Percentiles rank a stretch among this genome's conserved stretches.
phyloP scores from a whole-genome alignment of 768 basidiomycete genomes.

The Russula emetica region DNA sequence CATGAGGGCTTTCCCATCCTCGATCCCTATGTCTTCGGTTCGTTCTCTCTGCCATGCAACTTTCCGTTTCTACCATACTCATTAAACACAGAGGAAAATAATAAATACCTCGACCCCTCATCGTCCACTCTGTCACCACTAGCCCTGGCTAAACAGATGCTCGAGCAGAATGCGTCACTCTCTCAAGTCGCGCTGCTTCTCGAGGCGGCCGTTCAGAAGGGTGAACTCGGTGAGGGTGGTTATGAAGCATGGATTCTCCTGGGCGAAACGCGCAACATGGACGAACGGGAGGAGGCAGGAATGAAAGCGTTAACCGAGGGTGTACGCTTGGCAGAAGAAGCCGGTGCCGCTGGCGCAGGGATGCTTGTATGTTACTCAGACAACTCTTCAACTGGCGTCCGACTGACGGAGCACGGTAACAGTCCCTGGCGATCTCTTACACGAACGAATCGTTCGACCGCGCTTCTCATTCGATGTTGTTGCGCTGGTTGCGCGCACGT shows the following conservation, averaged over 20 bases:
- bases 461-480: constrained; percentile 78
- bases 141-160: constrained; percentile 68
- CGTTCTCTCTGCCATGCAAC: constrained; percentile 29
- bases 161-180: constrained; percentile 79
- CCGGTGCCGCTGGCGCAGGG: constrained; percentile 60
- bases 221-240: constrained; percentile 73
- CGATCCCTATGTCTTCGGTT: constrained; percentile 73
- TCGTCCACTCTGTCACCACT: constrained; percentile 48
- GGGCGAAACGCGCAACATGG: constrained; percentile 86
- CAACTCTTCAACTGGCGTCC: not conserved
- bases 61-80: constrained; percentile 4
- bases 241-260: constrained; percentile 91
- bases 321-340: constrained; percentile 58
- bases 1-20: constrained; percentile 74
- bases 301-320: constrained; percentile 78
- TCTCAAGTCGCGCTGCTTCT: constrained; percentile 82
- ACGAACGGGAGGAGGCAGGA: constrained; percentile 78
- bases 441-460: constrained; percentile 92
- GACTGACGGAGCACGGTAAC: constrained; percentile 21
- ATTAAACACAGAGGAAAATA: constrained; percentile 55
- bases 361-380: constrained; percentile 56
- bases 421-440: constrained; percentile 95
- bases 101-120: constrained; percentile 59
- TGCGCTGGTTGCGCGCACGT: constrained; percentile 74
- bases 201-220: constrained; percentile 85